These are phyloP conservation scores for Neofusicoccum cordaticola DNA, from an alignment of 2,329 filamentous ascomycete genomes.

Conservation along the genomic window DNA sequence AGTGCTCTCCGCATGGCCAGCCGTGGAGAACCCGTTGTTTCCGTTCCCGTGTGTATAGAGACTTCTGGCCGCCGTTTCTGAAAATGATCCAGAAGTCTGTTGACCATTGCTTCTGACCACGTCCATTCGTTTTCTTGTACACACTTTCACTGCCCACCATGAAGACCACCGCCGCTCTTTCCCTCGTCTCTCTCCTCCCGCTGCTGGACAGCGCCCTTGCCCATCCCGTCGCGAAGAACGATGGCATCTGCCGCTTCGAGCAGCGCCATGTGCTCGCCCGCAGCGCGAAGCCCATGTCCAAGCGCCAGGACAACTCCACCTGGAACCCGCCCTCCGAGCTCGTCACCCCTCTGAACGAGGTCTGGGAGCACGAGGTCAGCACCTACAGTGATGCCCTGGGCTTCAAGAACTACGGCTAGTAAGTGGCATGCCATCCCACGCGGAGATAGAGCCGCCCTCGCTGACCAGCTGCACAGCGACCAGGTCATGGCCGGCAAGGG, in stretches of 20 bases:
- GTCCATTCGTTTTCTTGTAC: not conserved
- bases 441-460: not conserved
- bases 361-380: slow-evolving; percentile 27
- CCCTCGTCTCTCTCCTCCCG: slow-evolving; percentile 21
- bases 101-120: not conserved
- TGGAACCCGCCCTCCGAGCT: slow-evolving; percentile 29
- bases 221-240: slow-evolving; percentile 21
- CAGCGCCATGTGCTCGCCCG: slow-evolving; percentile 23
- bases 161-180: slow-evolving; percentile 25
- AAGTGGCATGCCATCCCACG: not conserved
- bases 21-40: not conserved
- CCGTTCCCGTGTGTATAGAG: not conserved
- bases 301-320: slow-evolving; percentile 21
- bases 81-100: not conserved
- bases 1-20: not conserved
- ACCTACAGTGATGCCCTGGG: slow-evolving; percentile 26
- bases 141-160: slow-evolving; percentile 11
- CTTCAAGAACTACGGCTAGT: slow-evolving; percentile 32
- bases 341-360: slow-evolving; percentile 24
- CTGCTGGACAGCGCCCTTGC: slow-evolving; percentile 22
- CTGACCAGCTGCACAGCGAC: not conserved
- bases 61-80: not conserved
- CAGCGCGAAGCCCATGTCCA: slow-evolving; percentile 21
- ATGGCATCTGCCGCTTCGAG: slow-evolving; percentile 20
- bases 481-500: slow-evolving; percentile 27